These are phyloP conservation scores for Sutorius eximius DNA, from an alignment of 1,284 basidiomycete species.

Conservation along the genomic window DNA sequence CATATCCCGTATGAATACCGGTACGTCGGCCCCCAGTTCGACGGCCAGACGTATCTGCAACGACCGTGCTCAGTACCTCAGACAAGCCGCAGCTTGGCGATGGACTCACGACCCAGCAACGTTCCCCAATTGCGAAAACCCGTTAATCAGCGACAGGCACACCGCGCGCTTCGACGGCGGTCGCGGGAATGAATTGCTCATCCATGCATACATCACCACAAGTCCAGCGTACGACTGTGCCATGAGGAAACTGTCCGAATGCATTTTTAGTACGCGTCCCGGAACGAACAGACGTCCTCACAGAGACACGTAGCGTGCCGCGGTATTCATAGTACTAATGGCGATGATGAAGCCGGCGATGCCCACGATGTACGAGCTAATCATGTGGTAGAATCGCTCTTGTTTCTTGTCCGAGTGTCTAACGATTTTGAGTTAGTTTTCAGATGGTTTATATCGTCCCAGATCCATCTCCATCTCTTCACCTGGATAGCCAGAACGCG, in stretches of 20 bases:
- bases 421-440: neutral
- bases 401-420: conserved; percentile 38
- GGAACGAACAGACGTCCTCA: conserved; percentile 30
- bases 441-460: conserved; percentile 11
- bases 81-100: neutral
- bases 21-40: conserved; percentile 32
- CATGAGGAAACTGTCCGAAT: conserved; percentile 60
- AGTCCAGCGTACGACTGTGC: conserved; percentile 71
- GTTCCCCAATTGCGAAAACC: conserved; percentile 71
- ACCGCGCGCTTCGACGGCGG: conserved; percentile 72
- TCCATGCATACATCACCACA: conserved; percentile 65
- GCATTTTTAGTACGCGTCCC: conserved; percentile 1
- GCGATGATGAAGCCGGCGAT: conserved; percentile 75
- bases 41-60: conserved; percentile 21
- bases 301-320: conserved; percentile 67
- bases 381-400: conserved; percentile 69
- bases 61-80: neutral
- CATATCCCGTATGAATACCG: conserved; percentile 31
- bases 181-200: conserved; percentile 64
- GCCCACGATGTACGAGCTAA: conserved; percentile 51
- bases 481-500: conserved; percentile 54
- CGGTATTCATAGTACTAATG: conserved; percentile 66
- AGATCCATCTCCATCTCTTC: conserved; percentile 12
- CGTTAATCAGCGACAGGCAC: conserved; percentile 66
- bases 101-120: conserved; percentile 62